These are phyloP conservation scores for Corymbia citriodora DNA, from an alignment of 441 rosid species.

Conservation along the genomic window DNA sequence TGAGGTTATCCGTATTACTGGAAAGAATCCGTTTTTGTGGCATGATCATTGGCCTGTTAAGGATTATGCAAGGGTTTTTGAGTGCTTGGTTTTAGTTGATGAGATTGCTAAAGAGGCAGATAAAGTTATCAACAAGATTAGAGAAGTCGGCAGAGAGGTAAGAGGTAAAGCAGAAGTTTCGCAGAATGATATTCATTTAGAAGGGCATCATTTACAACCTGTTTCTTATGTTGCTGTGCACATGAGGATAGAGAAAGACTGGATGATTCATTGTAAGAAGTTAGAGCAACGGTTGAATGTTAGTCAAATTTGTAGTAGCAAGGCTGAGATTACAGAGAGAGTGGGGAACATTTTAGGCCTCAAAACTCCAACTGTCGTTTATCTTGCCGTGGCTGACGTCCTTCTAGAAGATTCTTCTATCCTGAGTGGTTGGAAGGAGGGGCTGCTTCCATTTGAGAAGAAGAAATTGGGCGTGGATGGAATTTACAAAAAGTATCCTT, in stretches of 20 bases:
- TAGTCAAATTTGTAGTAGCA: constrained; percentile 83
- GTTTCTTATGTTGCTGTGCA: constrained; percentile 77
- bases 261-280: constrained; percentile 99
- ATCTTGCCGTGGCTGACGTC: constrained; percentile 84
- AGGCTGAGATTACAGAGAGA: constrained; percentile 64
- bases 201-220: background rate
- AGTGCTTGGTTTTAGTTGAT: constrained; percentile 71
- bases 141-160: constrained; percentile 44
- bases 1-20: constrained; percentile 62
- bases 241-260: constrained; percentile 96
- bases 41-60: constrained; percentile 95
- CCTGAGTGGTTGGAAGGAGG: constrained; percentile 55
- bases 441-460: constrained; percentile 5
- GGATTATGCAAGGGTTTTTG: constrained; percentile 83
- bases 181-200: background rate
- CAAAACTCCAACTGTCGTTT: constrained; percentile 46
- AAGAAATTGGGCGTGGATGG: constrained; percentile 64
- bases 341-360: constrained; percentile 59
- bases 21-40: constrained; percentile 94
- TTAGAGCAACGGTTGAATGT: constrained; percentile 61
- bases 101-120: constrained; percentile 74
- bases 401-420: constrained; percentile 74
- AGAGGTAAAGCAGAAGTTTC: constrained; percentile 9
- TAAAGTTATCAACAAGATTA: constrained; percentile 61
- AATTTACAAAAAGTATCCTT: constrained; percentile 65